These are phyloP conservation scores for Scenedesmus sp. DNA, from an alignment of 163 green algal species.

Conservation along the genomic window DNA sequence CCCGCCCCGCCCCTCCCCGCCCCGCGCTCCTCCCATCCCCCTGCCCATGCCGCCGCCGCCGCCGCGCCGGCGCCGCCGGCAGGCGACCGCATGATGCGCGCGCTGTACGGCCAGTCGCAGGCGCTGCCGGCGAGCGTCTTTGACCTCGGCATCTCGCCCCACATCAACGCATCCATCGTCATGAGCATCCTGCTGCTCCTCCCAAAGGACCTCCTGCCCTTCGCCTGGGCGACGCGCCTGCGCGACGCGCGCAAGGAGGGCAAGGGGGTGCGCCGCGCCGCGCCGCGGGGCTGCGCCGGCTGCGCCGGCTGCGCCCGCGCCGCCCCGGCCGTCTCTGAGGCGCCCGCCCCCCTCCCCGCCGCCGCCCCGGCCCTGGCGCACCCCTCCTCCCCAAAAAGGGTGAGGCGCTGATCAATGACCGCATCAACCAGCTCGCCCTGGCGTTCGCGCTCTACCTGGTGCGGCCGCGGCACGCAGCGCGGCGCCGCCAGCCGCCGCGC, in stretches of 20 bases:
- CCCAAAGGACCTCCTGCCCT: conserved; percentile 33
- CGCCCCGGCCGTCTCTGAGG: no score
- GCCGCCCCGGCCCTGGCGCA: no score
- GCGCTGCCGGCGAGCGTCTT: conserved; percentile 66
- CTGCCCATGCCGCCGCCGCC: background rate
- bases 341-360: no score
- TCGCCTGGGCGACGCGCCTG: conserved; percentile 39
- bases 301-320: background rate
- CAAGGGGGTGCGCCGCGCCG: conserved; percentile 43
- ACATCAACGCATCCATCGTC: conserved; percentile 69
- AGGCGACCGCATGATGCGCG: conserved; percentile 63
- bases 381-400: no score
- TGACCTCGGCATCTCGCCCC: conserved; percentile 68
- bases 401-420: conserved; percentile 54
- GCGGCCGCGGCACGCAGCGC: background rate
- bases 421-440: conserved; percentile 51
- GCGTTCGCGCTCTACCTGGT: conserved; percentile 50
- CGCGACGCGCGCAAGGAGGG: conserved; percentile 61
- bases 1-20: no score
- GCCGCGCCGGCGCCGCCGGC: background rate
- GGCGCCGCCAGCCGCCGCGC: no score
- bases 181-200: conserved; percentile 51
- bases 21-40: no score
- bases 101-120: conserved; percentile 63
- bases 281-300: background rate